phyloP scores from a whole-genome alignment of 768 basidiomycete species.

The Goffeauzyma gilvescens region DNA sequence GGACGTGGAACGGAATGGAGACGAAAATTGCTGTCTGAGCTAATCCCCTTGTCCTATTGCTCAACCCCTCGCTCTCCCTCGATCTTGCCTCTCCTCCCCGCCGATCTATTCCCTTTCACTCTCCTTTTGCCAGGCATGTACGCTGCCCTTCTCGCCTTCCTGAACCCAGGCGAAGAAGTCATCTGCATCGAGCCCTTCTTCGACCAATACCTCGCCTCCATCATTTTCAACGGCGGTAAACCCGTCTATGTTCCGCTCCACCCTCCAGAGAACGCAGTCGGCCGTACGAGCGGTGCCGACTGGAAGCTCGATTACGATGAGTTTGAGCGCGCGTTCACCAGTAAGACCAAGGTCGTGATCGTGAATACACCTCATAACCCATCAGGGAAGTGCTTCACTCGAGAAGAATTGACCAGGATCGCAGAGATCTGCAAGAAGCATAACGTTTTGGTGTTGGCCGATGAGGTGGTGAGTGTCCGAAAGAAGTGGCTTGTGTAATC shows the following conservation, averaged over 20 bases:
- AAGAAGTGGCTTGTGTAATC: too few species aligned
- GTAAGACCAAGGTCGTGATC: slow-evolving; percentile 82
- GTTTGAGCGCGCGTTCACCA: slow-evolving; percentile 66
- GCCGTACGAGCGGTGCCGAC: slow-evolving; percentile 41
- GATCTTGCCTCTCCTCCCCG: background rate
- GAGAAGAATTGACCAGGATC: slow-evolving; percentile 61
- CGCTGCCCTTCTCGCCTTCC: slow-evolving; percentile 75
- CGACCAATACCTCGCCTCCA: slow-evolving; percentile 81
- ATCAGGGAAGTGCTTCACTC: slow-evolving; percentile 88
- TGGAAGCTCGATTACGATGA: slow-evolving; percentile 86
- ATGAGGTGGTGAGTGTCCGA: slow-evolving; percentile 72
- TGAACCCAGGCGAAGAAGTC: slow-evolving; percentile 84
- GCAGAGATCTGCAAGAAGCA: slow-evolving; percentile 75
- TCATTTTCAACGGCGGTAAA: slow-evolving; percentile 80
- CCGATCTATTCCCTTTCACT: background rate
- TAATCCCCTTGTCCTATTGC: too few species aligned
- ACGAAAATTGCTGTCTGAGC: too few species aligned
- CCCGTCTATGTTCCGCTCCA: slow-evolving; percentile 91
- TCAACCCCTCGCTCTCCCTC: too few species aligned
- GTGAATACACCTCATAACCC: slow-evolving; percentile 96
- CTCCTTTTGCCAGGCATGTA: slow-evolving; percentile 52
- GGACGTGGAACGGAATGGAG: too few species aligned
- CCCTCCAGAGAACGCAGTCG: slow-evolving; percentile 42
- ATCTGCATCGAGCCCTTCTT: slow-evolving; percentile 98
- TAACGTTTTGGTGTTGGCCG: slow-evolving; percentile 78